Evolutionary conservation across 2,329 filamentous ascomycete genomes (phyloP).

Genomic region (Colletotrichum sojae): DNA sequence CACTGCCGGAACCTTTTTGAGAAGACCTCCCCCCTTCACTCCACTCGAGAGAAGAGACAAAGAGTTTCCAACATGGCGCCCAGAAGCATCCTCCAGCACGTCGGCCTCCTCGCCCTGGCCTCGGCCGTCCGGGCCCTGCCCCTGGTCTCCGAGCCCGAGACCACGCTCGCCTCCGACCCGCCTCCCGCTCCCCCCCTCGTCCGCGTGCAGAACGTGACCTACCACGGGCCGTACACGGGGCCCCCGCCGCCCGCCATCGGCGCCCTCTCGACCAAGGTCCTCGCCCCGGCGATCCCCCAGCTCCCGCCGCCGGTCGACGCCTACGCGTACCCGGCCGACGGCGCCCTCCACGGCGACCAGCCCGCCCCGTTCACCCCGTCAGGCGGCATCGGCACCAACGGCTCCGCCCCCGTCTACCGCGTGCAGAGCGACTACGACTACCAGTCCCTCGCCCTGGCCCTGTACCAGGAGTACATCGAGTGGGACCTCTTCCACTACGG

Average conservation of each 20-base stretch:
- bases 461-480: conserved; percentile 90
- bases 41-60: too few relatives aligned
- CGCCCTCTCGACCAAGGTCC: conserved; percentile 71
- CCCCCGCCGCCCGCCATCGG: conserved; percentile 77
- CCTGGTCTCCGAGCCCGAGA: conserved; percentile 52
- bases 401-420: conserved; percentile 81
- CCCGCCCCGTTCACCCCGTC: conserved; percentile 81
- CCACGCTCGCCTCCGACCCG: conserved; percentile 51
- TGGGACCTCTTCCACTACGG: conserved; percentile 86
- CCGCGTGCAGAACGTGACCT: conserved; percentile 69
- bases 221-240: conserved; percentile 78
- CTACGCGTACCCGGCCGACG: conserved; percentile 80
- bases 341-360: conserved; percentile 75
- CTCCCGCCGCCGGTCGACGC: conserved; percentile 72
- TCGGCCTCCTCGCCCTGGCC: conserved; percentile 43
- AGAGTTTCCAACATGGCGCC: conserved; percentile 21
- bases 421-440: conserved; percentile 88
- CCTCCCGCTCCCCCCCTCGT: conserved; percentile 46
- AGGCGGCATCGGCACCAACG: conserved; percentile 84
- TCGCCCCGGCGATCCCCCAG: conserved; percentile 71
- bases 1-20: too few relatives aligned
- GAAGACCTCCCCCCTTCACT: too few relatives aligned
- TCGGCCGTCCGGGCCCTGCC: conserved; percentile 48
- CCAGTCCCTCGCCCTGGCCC: conserved; percentile 79
- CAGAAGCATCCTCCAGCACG: conserved; percentile 18